Conservation (phyloP, 495 filamentous ascomycete genomes). For the Xanthoparmelia taractica region DNA sequence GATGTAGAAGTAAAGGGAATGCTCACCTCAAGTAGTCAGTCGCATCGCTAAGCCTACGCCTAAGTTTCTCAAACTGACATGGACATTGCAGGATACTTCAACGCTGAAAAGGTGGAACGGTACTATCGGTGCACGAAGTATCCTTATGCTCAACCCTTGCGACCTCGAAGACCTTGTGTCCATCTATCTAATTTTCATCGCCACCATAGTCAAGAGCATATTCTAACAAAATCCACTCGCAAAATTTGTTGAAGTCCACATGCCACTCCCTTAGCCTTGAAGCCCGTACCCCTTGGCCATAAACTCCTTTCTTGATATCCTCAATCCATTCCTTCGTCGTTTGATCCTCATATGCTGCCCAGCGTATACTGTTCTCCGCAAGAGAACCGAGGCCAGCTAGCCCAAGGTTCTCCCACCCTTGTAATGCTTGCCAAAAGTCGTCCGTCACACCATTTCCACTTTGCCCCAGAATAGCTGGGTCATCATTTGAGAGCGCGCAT, state of each 20-base stretch:
- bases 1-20: background rate
- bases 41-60: background rate
- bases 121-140: too few relatives aligned
- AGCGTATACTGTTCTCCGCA: constrained; percentile 86
- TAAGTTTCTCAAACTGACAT: too few relatives aligned
- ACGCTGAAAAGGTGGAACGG: background rate
- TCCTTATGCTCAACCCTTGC: background rate
- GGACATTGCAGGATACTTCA: background rate
- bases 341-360: constrained; percentile 82
- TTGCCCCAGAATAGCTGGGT: constrained; percentile 74
- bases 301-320: constrained; percentile 62
- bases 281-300: constrained; percentile 67
- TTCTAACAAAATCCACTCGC: constrained; percentile 78
- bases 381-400: constrained; percentile 68
- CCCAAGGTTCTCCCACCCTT: constrained; percentile 78
- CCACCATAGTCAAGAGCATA: constrained; percentile 53
- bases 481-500: constrained; percentile 73
- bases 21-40: background rate
- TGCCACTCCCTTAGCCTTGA: constrained; percentile 68
- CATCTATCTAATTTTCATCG: constrained; percentile 21
- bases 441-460: constrained; percentile 69
- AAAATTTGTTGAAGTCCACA: constrained; percentile 79
- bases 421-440: constrained; percentile 87
- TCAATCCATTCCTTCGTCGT: constrained; percentile 56
- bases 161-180: background rate